These are phyloP conservation scores for Microbotryum lychnidis-dioicae DNA, from an alignment of 1,284 basidiomycete species.

Conservation along the genomic window DNA sequence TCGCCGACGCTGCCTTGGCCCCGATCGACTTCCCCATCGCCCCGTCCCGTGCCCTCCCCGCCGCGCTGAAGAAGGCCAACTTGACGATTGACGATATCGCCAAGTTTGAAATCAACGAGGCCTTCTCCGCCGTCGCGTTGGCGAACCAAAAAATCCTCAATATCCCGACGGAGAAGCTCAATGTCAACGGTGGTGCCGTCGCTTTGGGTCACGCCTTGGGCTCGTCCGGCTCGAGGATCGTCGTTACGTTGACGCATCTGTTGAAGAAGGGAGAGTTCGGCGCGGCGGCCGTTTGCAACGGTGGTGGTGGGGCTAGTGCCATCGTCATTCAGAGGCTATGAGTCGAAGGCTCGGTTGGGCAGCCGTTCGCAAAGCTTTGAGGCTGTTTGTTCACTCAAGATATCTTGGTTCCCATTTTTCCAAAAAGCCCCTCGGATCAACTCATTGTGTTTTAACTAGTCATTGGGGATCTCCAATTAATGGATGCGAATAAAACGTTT, in stretches of 20 bases:
- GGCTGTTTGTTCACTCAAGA: too few relatives aligned
- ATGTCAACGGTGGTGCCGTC: constrained; percentile 64
- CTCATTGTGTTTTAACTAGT: too few relatives aligned
- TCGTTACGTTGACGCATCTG: constrained; percentile 86
- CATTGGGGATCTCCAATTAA: too few relatives aligned
- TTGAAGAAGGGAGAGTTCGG: constrained; percentile 94
- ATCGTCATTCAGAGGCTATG: constrained; percentile 78
- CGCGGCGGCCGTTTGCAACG: constrained; percentile 96
- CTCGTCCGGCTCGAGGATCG: constrained; percentile 87
- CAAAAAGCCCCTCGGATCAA: too few relatives aligned
- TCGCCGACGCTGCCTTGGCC: constrained; percentile 91
- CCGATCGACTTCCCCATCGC: constrained; percentile 97
- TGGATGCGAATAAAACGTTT: too few relatives aligned
- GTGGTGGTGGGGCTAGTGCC: constrained; percentile 77
- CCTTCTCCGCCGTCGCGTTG: constrained; percentile 42
- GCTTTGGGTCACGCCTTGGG: constrained; percentile 59
- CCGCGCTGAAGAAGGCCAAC: constrained; percentile 79
- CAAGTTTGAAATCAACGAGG: constrained; percentile 87
- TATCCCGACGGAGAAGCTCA: constrained; percentile 73
- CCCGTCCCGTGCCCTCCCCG: constrained; percentile 82
- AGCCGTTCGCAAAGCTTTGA: too few relatives aligned
- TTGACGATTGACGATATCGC: constrained; percentile 76
- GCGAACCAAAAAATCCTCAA: constrained; percentile 42
- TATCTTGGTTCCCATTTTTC: too few relatives aligned
- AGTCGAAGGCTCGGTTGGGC: neutral